Conservation (phyloP, 441 rosid species). For the Croton setiger region DNA sequence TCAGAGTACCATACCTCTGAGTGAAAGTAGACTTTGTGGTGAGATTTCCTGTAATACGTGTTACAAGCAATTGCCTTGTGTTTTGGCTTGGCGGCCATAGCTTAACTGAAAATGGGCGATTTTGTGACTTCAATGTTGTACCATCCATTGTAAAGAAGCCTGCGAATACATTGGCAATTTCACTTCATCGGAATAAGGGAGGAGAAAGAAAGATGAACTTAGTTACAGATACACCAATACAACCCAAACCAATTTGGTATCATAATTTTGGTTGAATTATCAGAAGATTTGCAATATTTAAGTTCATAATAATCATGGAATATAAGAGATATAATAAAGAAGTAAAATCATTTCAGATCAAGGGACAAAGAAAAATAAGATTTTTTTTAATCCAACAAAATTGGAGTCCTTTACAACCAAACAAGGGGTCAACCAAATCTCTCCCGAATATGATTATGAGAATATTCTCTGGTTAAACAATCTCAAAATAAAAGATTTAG, state of each 20-base stretch:
- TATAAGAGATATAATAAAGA: not conserved
- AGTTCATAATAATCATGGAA: too few species aligned
- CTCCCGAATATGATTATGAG: too few species aligned
- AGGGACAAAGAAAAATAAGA: not conserved
- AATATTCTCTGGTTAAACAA: too few species aligned
- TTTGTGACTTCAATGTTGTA: conserved; percentile 42
- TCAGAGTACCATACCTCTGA: conserved; percentile 68
- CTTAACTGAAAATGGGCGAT: conserved; percentile 62
- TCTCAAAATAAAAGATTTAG: too few species aligned
- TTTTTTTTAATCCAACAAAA: not conserved
- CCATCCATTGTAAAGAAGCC: conserved; percentile 42
- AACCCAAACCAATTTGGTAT: not conserved
- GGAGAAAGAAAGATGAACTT: not conserved
- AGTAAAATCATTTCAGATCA: not conserved
- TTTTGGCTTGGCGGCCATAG: conserved; percentile 88
- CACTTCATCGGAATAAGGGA: not conserved
- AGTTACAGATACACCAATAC: not conserved
- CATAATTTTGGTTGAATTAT: not conserved
- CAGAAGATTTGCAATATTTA: not conserved
- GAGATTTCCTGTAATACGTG: conserved; percentile 67
- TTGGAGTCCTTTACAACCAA: not conserved
- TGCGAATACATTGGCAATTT: not conserved
- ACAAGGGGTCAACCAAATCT: not conserved
- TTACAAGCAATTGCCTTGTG: conserved; percentile 74
- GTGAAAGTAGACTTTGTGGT: conserved; percentile 71